Evolutionary conservation across 352 stramenopile genomes (phyloP).

Genomic region (Pythium pyrilobum): DNA sequence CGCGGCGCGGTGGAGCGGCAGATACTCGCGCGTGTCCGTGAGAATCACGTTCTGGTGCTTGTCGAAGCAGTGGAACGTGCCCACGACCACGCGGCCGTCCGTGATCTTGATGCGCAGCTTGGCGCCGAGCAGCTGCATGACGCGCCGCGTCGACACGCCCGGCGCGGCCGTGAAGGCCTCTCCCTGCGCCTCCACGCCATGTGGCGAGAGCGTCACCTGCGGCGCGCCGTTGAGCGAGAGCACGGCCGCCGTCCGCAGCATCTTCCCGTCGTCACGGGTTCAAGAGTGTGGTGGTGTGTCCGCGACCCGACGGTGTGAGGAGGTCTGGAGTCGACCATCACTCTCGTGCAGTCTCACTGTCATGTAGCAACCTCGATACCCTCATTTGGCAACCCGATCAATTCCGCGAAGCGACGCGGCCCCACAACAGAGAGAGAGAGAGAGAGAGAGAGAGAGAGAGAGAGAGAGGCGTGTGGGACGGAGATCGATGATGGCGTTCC

Average conservation of each 20-base stretch:
- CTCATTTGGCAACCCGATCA: slow-evolving; percentile 1
- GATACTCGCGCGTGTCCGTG: slow-evolving; percentile 60
- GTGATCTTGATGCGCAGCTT: slow-evolving; percentile 61
- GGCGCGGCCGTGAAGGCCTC: slow-evolving; percentile 16
- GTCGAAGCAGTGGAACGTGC: slow-evolving; percentile 75
- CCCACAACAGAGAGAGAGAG: neutral
- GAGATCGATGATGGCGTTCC: slow-evolving; percentile 24
- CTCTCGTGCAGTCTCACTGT: too few relatives aligned
- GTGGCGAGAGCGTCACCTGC: slow-evolving; percentile 26
- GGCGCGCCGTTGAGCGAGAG: slow-evolving; percentile 58
- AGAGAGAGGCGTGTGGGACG: too few relatives aligned
- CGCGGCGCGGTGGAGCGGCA: slow-evolving; percentile 22
- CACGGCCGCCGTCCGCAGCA: slow-evolving; percentile 23
- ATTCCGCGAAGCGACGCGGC: neutral
- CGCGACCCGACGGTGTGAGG: neutral
- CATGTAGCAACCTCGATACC: too few relatives aligned
- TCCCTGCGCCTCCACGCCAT: neutral
- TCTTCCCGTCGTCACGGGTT: neutral
- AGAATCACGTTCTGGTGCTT: slow-evolving; percentile 81
- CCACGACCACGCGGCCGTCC: slow-evolving; percentile 61
- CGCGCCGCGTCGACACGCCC: slow-evolving; percentile 38
- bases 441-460: neutral
- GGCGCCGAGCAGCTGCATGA: slow-evolving; percentile 57
- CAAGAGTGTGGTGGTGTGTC: neutral
- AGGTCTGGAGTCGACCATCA: slow-evolving; percentile 1